These are phyloP conservation scores for Lipomyces mesembrius DNA, from an alignment of 805 yeast genomes.

Conservation along the genomic window DNA sequence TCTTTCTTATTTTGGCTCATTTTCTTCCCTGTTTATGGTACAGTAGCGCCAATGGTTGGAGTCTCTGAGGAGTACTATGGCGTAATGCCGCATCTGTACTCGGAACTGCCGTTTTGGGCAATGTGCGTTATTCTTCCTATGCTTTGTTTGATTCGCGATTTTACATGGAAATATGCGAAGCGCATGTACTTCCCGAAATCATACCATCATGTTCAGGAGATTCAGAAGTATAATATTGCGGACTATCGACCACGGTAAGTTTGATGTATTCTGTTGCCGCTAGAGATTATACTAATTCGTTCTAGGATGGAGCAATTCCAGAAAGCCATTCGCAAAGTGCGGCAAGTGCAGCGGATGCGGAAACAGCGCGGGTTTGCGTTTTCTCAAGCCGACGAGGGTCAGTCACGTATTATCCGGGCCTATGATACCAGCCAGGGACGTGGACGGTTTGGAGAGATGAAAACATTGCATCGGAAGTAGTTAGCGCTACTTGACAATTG, in stretches of 20 bases:
- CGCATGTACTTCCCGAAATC: conserved; percentile 90
- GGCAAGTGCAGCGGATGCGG: conserved; percentile 97
- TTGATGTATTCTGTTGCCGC: neutral
- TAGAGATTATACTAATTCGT: neutral
- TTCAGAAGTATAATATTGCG: conserved; percentile 91
- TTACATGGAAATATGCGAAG: conserved; percentile 92
- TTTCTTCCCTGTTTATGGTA: conserved; percentile 84
- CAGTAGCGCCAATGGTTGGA: conserved; percentile 78
- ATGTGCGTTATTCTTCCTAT: conserved; percentile 73
- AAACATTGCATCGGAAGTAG: conserved; percentile 27
- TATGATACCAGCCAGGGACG: conserved; percentile 90
- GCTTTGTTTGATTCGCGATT: conserved; percentile 81
- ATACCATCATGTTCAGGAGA: conserved; percentile 94
- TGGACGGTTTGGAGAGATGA: conserved; percentile 71
- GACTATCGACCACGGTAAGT: conserved; percentile 82
- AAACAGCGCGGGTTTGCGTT: conserved; percentile 99
- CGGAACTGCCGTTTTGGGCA: conserved; percentile 83
- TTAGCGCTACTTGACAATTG: neutral
- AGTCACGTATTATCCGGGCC: conserved; percentile 86
- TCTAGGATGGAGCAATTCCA: conserved; percentile 83
- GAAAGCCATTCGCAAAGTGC: conserved; percentile 92
- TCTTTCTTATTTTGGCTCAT: conserved; percentile 82
- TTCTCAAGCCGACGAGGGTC: conserved; percentile 94
- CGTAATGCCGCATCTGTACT: conserved; percentile 72
- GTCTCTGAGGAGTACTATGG: conserved; percentile 88